These are phyloP conservation scores for Aureobasidium subglaciale DNA, from an alignment of 2,329 filamentous ascomycete species.

Conservation along the genomic window DNA sequence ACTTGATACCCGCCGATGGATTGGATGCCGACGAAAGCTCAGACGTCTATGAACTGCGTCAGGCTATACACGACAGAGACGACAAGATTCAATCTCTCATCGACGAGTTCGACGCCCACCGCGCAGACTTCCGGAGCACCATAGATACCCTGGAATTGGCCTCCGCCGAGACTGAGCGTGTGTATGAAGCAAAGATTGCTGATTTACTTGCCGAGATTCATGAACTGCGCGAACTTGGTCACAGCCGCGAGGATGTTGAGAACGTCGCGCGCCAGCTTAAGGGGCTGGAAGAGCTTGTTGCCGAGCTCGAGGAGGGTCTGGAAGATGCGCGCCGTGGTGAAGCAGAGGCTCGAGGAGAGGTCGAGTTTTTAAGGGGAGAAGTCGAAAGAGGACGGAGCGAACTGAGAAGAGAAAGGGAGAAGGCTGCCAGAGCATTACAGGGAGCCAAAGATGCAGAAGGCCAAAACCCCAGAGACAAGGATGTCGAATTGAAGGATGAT, in stretches of 20 bases:
- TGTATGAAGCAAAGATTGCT: constrained; percentile 90
- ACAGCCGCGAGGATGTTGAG: constrained; percentile 81
- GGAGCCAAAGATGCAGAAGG: constrained; percentile 37
- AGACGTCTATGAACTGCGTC: constrained; percentile 55
- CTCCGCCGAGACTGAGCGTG: constrained; percentile 87
- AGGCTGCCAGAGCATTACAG: constrained; percentile 57
- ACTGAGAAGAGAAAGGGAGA: constrained; percentile 79
- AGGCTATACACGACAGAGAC: constrained; percentile 87
- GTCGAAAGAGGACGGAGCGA: constrained; percentile 88
- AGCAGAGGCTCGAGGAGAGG: constrained; percentile 89
- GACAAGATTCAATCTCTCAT: constrained; percentile 93
- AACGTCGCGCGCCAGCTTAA: constrained; percentile 86
- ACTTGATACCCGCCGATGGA: constrained; percentile 61
- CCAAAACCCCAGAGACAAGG: constrained; percentile 47
- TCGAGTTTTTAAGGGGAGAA: constrained; percentile 90
- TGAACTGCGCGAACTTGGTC: constrained; percentile 64
- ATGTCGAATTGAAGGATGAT: constrained; percentile 89
- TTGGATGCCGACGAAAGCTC: constrained; percentile 50
- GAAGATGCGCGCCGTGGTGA: constrained; percentile 92
- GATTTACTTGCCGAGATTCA: constrained; percentile 76
- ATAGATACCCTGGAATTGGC: constrained; percentile 95
- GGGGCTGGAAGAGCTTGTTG: constrained; percentile 90
- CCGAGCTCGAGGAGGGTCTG: constrained; percentile 91
- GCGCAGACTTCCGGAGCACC: constrained; percentile 92
- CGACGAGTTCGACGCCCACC: constrained; percentile 86